Base-by-base conservation (phyloP, 257 asterid genomes). In the Cordia subcordata region DNA sequence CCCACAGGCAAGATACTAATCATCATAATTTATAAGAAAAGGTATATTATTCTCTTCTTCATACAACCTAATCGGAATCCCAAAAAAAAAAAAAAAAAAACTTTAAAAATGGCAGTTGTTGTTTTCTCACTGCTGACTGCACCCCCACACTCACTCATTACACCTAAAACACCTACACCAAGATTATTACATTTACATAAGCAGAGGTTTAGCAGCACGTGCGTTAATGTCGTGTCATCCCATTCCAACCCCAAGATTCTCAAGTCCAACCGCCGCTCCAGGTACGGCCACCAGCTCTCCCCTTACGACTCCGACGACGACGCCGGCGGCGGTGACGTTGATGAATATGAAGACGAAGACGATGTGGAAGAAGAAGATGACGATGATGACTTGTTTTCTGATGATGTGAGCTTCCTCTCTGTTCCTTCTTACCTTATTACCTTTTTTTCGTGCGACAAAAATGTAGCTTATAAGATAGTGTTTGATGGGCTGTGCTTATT, bases 211-310 rank as follows among this genome's bases (percentile, higher is more conserved):
- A 49, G 16, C 14, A 5, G 6, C 4, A 27, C 23, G 59, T 67
- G 50, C 53, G 55, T 77, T 10, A 71, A 68, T 1, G 90, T 85
- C 18, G 71, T 70, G 38, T 85, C 96, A 8, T 83, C 96, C 16
- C 96, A 90, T 66, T 82, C 97, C 59, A 87, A 78, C 67, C 82
- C 83, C 8, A 90, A 73, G 76, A 79, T 87, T 71, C 64, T 86
- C 67, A 87, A 86, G 79, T 66, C 85, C 64, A 90, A 87, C n/a
- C 85, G 86, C 57, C 86, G 78, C 74, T 81, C 96, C 57, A 75
- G 85, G 77, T 61, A 72, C 59, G 96, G 90, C 17, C 83, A 73
- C 20, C 70, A 76, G 0, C 74, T 82, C 57, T 90, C 96, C 11
- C 81, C 88, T 49, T 82, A 86, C 58, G 84, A 86, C 61, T 18